A percentile compares a stretch with the other conserved stretches of the same genome.
phyloP scores from a whole-genome alignment of 352 stramenopile species.

The Phytophthora foliorum region DNA sequence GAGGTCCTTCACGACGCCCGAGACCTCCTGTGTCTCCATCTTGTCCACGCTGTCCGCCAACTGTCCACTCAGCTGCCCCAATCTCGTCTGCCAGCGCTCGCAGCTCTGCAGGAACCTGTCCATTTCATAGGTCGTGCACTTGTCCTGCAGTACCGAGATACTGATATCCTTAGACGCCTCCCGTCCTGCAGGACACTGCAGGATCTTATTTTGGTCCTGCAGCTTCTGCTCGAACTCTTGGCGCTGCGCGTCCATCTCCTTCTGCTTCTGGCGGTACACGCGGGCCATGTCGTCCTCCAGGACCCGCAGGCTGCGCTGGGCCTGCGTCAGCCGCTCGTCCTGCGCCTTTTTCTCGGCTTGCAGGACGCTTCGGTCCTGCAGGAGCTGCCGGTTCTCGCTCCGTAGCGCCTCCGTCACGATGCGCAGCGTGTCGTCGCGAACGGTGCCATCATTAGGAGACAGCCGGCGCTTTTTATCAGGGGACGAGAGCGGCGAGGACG shows the following conservation, averaged over 20 bases:
- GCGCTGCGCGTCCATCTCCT: slow-evolving; percentile 36
- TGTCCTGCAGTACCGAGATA: not conserved
- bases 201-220: slow-evolving; percentile 5
- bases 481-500: not conserved
- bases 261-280: slow-evolving; percentile 47
- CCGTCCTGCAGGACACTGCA: slow-evolving; percentile 25
- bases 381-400: slow-evolving; percentile 49
- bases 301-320: slow-evolving; percentile 37
- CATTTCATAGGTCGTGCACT: slow-evolving; percentile 37
- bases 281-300: slow-evolving; percentile 54
- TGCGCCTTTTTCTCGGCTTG: slow-evolving; percentile 29
- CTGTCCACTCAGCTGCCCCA: slow-evolving; percentile 28
- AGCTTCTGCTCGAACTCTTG: slow-evolving; percentile 33
- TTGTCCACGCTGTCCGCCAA: slow-evolving; percentile 26
- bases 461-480: slow-evolving; percentile 7
- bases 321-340: slow-evolving; percentile 19
- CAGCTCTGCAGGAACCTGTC: slow-evolving; percentile 48
- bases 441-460: slow-evolving; percentile 23
- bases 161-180: slow-evolving; percentile 8
- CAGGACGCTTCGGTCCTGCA: slow-evolving; percentile 21
- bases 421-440: slow-evolving; percentile 41
- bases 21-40: slow-evolving; percentile 44
- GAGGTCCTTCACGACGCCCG: slow-evolving; percentile 43
- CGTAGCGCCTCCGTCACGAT: slow-evolving; percentile 53
- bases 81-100: slow-evolving; percentile 37